phyloP scores from a whole-genome alignment of 192 early-diverging fungal genomes.

The Linnemannia zychae region DNA sequence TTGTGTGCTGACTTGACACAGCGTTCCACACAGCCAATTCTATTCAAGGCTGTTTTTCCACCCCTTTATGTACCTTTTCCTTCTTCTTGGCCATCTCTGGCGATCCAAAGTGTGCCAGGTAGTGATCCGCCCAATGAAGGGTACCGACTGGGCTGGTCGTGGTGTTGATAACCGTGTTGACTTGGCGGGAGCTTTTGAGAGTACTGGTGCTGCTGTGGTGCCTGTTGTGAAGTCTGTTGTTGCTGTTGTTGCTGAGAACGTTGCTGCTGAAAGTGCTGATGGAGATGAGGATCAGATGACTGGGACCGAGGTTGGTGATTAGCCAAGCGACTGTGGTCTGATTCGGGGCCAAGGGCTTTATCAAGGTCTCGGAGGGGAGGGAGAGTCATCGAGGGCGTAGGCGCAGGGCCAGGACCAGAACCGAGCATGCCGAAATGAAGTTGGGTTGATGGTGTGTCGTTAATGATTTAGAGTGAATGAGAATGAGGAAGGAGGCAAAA shows the following conservation, averaged over 20 bases:
- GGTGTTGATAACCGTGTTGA: slow-evolving; percentile 9
- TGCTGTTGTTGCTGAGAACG: slow-evolving; percentile 3
- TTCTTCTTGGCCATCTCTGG: not conserved
- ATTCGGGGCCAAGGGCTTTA: slow-evolving; percentile 28
- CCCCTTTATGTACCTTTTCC: not conserved
- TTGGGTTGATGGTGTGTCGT: not conserved
- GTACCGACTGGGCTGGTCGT: slow-evolving; percentile 29
- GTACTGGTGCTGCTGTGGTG: slow-evolving; percentile 9
- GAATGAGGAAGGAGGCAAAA: not conserved
- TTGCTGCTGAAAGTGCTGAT: slow-evolving; percentile 47
- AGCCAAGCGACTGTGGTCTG: slow-evolving; percentile 15
- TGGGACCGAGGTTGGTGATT: slow-evolving; percentile 40
- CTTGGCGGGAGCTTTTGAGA: not conserved
- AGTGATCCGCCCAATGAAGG: slow-evolving; percentile 19
- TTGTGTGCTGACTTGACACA: not conserved
- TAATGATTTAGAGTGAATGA: not conserved
- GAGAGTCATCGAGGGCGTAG: slow-evolving; percentile 43
- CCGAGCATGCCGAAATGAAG: slow-evolving; percentile 38
- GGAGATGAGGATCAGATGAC: slow-evolving; percentile 45
- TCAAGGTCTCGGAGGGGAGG: slow-evolving; percentile 44
- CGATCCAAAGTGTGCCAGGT: slow-evolving; percentile 12
- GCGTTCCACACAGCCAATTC: not conserved
- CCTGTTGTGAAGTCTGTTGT: not conserved
- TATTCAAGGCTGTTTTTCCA: not conserved
- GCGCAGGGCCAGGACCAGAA: slow-evolving; percentile 52